Base-by-base conservation (phyloP, 352 stramenopile species). In the Thraustochytrium striatum region DNA sequence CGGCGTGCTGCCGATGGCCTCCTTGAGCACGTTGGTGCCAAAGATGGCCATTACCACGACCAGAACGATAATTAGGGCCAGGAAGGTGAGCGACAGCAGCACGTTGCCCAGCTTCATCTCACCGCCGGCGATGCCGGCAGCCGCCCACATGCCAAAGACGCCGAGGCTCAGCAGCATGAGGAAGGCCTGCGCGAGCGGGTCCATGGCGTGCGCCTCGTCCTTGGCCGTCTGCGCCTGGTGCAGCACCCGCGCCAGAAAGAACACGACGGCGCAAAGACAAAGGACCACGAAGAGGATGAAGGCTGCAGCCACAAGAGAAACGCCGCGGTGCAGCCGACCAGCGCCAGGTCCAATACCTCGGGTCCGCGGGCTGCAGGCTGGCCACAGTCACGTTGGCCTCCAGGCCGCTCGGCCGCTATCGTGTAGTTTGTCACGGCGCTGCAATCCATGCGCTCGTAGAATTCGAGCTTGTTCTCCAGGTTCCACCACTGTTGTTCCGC, bases 71-170 rank as follows among this genome's bases (percentile, higher is more conserved):
- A 87, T 80, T 1, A 87, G 73, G 19, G 83, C 83, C 13, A 84
- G 69, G 57, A 87, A 68, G 38, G 82, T 87, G 19, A 88, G 53
- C 1, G 80, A 68, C 25, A 82, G 32, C 21, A 88, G 57, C 36
- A 81, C 72, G 3, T 82, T 72, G 38, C 73, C 72, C 1, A 87
- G 70, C n/a, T 81, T 83, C 21, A 83, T 72, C 52, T 52, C 59
- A 58, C 55, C 81, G 25, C 85, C 85, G 52, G 86, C 79, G 2
- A 89, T 47, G 2, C 81, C 86, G 19, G 84, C 85, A 33, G 84
- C 83, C 28, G 79, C 61, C 85, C 85, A 89, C 7, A 87, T n/a
- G n/a, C 81, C 82, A 39, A 86, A 83, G 1, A 88, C 38, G 21
- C 86, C 70, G 53, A 88, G 83, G 21, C 84, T 50, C 39, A 82